Base-by-base conservation (phyloP, 1,284 basidiomycete genomes). In the Ceratobasidium sp. region DNA sequence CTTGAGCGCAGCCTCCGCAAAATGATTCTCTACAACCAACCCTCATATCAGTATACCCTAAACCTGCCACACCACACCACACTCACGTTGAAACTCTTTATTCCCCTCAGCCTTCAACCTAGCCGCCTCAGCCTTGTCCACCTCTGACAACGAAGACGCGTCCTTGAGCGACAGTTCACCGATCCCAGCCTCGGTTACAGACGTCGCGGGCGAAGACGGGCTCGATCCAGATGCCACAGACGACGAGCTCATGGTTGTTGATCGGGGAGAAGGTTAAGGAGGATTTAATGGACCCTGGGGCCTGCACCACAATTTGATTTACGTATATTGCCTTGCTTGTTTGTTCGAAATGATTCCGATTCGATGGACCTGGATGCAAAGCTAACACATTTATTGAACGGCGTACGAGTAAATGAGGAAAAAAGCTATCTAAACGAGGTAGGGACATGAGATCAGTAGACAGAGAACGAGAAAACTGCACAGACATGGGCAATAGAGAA, bases 41-140 rank as follows among this genome's bases (percentile, higher is more conserved):
- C 33, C 33, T 33, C 33, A 33, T 33, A 33, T 33, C 33, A 33
- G 4, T 33, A 33, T n/a, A 33, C 33, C 33, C 33, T 33, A 33
- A 33, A 33, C 33, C 33, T 33, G 33, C 33, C 33, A 33, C 33
- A 42, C 77, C n/a, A 33, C 44, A n/a, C n/a, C 7, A 68, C 63
- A 77, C 89, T 84, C 85, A 95, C 95, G 87, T 44, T 87, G 86
- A 84, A 97, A 98, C 3, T 95, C 94, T 82, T 93, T 92, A 87
- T 98, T 98, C 13, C 96, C 97, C 81, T 93, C 89, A 10, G 88
- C 89, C 86, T 98, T 98, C 78, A 97, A 84, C 82, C 88, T 88
- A 9, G 89, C 85, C 4, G 95, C 94, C 82, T 90, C 88, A 53
- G 88, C 88, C 83, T 87, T 91, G 81, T 94, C 93, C 80, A 91